Evolutionary conservation across 257 asterid genomes (phyloP).

Genomic region (Nicotiana benthamiana): DNA sequence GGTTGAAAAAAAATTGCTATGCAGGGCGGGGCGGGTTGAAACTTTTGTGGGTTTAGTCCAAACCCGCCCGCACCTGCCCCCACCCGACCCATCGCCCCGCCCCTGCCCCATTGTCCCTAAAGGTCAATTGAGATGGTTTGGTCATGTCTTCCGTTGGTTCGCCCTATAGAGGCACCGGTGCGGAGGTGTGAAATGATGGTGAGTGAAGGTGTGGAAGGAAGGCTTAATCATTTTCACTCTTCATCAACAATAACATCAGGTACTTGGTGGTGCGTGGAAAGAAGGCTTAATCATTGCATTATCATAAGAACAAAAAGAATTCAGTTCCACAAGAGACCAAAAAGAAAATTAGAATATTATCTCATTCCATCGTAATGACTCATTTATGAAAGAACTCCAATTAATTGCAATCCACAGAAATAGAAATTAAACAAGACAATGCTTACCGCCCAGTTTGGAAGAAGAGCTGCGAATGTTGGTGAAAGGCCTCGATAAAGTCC

Average conservation of each 20-base stretch:
- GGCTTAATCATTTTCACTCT: background rate
- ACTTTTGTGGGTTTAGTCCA: no score
- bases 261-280: background rate
- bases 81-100: no score
- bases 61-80: no score
- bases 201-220: no score
- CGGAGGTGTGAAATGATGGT: no score
- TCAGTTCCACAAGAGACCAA: background rate
- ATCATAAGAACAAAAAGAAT: background rate
- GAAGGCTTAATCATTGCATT: background rate
- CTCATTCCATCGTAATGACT: background rate
- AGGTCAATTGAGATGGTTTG: no score
- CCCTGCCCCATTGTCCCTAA: no score
- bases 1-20: no score
- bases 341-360: background rate
- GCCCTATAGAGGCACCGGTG: no score
- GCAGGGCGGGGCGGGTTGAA: no score
- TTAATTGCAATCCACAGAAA: background rate
- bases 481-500: constrained; percentile 98
- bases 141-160: no score
- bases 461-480: constrained; percentile 85
- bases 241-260: no score
- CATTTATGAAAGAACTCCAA: background rate
- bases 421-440: constrained; percentile 9
- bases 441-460: constrained; percentile 99